These are phyloP conservation scores for Arthrobotrys iridis DNA, from an alignment of 2,329 filamentous ascomycete genomes.

Conservation along the genomic window DNA sequence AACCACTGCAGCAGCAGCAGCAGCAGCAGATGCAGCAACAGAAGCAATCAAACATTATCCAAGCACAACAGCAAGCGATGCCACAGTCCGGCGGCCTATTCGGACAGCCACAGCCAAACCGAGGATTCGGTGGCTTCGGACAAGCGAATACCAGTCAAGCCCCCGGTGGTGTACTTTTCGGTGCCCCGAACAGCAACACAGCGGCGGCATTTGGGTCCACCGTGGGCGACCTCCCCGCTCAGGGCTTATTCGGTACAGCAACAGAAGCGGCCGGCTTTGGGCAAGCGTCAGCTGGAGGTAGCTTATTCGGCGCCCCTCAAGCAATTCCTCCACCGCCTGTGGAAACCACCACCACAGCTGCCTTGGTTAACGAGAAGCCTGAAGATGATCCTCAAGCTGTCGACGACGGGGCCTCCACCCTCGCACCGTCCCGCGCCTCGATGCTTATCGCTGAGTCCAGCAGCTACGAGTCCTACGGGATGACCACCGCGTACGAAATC, in stretches of 20 bases:
- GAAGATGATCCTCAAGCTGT: conserved; percentile 34
- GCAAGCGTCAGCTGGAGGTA: background rate
- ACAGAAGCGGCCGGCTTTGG: background rate
- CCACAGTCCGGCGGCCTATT: background rate
- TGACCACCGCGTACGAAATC: conserved; percentile 72
- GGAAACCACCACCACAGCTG: background rate
- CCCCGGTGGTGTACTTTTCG: background rate
- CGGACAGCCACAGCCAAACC: conserved; percentile 2
- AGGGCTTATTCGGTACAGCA: background rate
- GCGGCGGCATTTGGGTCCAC: conserved; percentile 1
- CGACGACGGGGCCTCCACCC: conserved; percentile 53
- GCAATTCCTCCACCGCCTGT: background rate
- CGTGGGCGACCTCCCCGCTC: conserved; percentile 10
- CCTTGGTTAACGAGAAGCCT: background rate
- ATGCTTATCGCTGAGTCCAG: conserved; percentile 58
- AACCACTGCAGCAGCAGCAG: conserved; percentile 20
- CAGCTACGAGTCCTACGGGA: conserved; percentile 68
- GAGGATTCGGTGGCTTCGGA: background rate
- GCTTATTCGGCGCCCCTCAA: background rate
- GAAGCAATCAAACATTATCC: background rate
- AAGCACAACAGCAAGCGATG: conserved; percentile 17
- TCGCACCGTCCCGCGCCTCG: conserved; percentile 57
- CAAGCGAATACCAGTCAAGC: background rate
- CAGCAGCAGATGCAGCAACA: conserved; percentile 34
- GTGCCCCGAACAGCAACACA: background rate